Evolutionary conservation across 805 yeast species (phyloP).

Genomic region (Yamadazyma phyllophila): DNA sequence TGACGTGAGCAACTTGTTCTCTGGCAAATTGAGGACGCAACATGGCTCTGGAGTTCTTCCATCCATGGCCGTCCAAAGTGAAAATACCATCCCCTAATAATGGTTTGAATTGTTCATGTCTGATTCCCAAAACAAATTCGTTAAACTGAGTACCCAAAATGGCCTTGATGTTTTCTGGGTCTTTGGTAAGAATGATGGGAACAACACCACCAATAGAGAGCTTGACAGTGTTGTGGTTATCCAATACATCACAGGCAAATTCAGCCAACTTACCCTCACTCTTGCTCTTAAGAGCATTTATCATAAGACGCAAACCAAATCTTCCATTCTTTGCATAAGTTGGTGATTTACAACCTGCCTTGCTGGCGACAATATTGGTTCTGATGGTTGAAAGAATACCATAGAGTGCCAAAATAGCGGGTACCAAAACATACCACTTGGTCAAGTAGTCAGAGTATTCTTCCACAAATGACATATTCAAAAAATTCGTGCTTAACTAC

Average conservation of each 20-base stretch:
- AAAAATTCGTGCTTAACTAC: neutral
- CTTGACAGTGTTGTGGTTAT: conserved; percentile 13
- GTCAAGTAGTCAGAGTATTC: conserved; percentile 2
- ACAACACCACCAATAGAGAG: conserved; percentile 19
- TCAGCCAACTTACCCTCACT: conserved; percentile 25
- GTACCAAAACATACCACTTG: conserved; percentile 8
- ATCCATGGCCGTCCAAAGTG: conserved; percentile 37
- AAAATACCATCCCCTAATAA: conserved; percentile 39
- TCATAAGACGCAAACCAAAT: conserved; percentile 8
- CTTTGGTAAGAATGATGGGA: conserved; percentile 25
- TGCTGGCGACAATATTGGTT: conserved; percentile 12
- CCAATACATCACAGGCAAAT: conserved; percentile 14
- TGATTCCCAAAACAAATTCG: conserved; percentile 32
- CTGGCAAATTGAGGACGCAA: conserved; percentile 40
- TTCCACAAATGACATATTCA: conserved; percentile 1
- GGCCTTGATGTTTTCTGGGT: conserved; percentile 39
- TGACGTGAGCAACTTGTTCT: conserved; percentile 36
- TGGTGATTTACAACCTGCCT: conserved; percentile 19
- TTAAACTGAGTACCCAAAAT: conserved; percentile 37
- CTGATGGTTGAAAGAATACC: neutral
- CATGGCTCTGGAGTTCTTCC: conserved; percentile 38
- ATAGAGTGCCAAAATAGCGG: conserved; percentile 4
- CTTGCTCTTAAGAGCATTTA: conserved; percentile 16
- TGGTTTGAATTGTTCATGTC: conserved; percentile 31
- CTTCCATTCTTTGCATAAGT: conserved; percentile 3